Percentiles rank a stretch among this genome's conserved stretches.
Conservation (phyloP, 352 stramenopile species). For the Globisporangium megalacanthum region DNA sequence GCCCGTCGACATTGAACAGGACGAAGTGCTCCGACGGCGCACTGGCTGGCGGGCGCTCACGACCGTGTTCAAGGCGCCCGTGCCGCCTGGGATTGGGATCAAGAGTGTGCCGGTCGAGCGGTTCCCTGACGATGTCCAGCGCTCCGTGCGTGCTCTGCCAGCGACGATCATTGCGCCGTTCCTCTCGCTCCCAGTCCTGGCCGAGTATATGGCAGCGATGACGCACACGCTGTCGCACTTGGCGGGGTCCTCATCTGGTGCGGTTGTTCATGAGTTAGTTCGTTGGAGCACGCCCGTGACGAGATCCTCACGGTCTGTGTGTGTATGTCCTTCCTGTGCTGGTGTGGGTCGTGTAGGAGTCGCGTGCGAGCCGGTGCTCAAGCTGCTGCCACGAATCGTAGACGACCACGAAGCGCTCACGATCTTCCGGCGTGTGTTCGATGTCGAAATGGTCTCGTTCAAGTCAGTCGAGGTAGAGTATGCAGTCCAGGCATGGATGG, state of each 20-base stretch:
- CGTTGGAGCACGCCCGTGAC: not conserved
- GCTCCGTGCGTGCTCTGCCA: constrained; percentile 50
- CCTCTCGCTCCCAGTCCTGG: constrained; percentile 51
- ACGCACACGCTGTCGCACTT: constrained; percentile 41
- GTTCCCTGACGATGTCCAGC: constrained; percentile 44
- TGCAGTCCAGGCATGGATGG: no score
- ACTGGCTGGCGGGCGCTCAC: constrained; percentile 68
- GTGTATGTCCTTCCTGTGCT: not conserved
- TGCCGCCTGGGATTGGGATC: constrained; percentile 48
- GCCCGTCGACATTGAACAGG: constrained; percentile 65
- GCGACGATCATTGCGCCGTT: constrained; percentile 65
- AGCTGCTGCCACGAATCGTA: constrained; percentile 61
- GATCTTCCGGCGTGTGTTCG: constrained; percentile 56
- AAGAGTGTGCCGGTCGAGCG: constrained; percentile 57
- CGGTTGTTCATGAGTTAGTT: not conserved
- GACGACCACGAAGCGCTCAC: constrained; percentile 63
- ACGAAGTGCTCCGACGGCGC: constrained; percentile 61
- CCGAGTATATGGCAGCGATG: constrained; percentile 72
- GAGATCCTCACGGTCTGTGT: not conserved
- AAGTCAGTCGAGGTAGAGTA: constrained; percentile 39
- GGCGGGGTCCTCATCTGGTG: constrained; percentile 36
- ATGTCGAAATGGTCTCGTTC: constrained; percentile 32
- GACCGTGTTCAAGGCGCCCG: constrained; percentile 55
- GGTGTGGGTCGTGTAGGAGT: constrained; percentile 21
- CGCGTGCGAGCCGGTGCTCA: constrained; percentile 59